These are phyloP conservation scores for Didymella exigua DNA, from an alignment of 2,329 filamentous ascomycete genomes.

Conservation along the genomic window DNA sequence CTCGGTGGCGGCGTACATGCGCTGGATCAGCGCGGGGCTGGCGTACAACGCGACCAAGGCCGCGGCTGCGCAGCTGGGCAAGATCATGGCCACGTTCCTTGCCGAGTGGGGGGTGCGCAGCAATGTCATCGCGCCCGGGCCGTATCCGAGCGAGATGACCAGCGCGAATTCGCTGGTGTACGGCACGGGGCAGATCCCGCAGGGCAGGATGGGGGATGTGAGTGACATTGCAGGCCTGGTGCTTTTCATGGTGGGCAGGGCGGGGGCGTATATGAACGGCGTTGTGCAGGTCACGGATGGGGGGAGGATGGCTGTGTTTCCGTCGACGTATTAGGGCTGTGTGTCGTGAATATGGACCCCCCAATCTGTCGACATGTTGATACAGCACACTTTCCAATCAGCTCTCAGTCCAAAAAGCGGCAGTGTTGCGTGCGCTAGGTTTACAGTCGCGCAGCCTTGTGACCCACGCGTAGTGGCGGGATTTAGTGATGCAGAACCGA, in stretches of 20 bases:
- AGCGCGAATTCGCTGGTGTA: slow-evolving; percentile 34
- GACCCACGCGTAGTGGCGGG: slow-evolving; percentile 2
- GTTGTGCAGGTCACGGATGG: slow-evolving; percentile 57
- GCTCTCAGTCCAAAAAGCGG: not conserved
- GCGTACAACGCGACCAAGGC: slow-evolving; percentile 55
- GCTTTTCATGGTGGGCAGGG: slow-evolving; percentile 58
- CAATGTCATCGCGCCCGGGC: slow-evolving; percentile 55
- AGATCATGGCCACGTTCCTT: slow-evolving; percentile 51
- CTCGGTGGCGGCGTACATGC: slow-evolving; percentile 50
- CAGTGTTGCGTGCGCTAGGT: not conserved
- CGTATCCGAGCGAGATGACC: slow-evolving; percentile 54
- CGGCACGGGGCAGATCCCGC: slow-evolving; percentile 45
- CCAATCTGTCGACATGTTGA: not conserved
- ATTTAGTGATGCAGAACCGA: slow-evolving; percentile 2
- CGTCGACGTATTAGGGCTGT: slow-evolving; percentile 38
- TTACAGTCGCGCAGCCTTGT: slow-evolving; percentile 1
- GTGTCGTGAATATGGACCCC: not conserved
- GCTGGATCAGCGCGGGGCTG: slow-evolving; percentile 45
- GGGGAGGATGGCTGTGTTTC: slow-evolving; percentile 47
- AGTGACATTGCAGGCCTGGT: slow-evolving; percentile 58
- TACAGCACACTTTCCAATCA: not conserved
- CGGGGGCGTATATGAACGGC: slow-evolving; percentile 61
- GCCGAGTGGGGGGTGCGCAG: slow-evolving; percentile 54
- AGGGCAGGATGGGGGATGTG: slow-evolving; percentile 48
- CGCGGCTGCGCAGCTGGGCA: slow-evolving; percentile 53